Percentiles rank a stretch among this genome's conserved stretches.
Evolutionary conservation across 768 basidiomycete genomes (phyloP).

Genomic region (Naganishia vaughanmartiniae): DNA sequence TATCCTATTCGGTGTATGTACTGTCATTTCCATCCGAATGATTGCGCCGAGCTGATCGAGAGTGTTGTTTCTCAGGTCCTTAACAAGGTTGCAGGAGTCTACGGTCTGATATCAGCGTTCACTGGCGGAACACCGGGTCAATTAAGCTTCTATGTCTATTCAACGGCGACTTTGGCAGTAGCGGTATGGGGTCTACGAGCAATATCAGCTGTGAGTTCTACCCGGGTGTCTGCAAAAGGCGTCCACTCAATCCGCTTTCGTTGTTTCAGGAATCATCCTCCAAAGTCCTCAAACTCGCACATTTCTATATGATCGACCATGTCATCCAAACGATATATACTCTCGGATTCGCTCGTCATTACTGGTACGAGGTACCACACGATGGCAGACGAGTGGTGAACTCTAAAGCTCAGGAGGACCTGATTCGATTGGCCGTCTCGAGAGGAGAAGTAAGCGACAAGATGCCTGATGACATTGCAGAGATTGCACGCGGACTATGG

Average conservation of each 20-base stretch:
- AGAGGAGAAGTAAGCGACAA: constrained; percentile 56
- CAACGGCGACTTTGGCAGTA: constrained; percentile 72
- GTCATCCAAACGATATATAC: constrained; percentile 85
- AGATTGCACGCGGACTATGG: constrained; percentile 81
- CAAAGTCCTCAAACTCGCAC: constrained; percentile 81
- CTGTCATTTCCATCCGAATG: too few species aligned
- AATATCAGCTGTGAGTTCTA: constrained; percentile 70
- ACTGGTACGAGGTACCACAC: constrained; percentile 91
- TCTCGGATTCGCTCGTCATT: constrained; percentile 75
- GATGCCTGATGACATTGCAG: constrained; percentile 59
- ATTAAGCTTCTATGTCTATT: constrained; percentile 89
- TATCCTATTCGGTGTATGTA: constrained; percentile 79
- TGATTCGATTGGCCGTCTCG: constrained; percentile 59
- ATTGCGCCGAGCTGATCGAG: background rate
- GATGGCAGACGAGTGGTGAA: constrained; percentile 78
- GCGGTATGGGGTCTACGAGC: constrained; percentile 82
- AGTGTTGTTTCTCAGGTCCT: constrained; percentile 52
- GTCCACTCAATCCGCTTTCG: background rate
- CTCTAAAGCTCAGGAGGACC: constrained; percentile 80
- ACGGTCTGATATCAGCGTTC: constrained; percentile 86
- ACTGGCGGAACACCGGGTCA: constrained; percentile 84
- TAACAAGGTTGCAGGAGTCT: constrained; percentile 97
- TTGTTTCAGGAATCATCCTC: constrained; percentile 75
- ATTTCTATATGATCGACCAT: constrained; percentile 89
- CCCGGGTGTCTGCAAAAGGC: background rate